Base-by-base conservation (phyloP, 805 yeast species). In the Hanseniaspora hatyaiensis region DNA sequence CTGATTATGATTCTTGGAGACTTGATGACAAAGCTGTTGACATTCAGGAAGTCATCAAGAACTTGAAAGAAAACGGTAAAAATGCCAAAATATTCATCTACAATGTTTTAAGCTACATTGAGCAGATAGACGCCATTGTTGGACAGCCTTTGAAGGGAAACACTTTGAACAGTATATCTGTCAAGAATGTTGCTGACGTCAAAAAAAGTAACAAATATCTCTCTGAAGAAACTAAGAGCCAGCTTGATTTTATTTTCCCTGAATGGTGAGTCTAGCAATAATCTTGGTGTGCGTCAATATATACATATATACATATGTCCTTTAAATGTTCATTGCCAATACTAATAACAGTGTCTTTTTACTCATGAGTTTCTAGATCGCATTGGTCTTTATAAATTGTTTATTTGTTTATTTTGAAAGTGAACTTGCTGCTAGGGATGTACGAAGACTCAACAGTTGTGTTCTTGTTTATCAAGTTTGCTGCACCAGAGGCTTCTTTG, bases 1-100 rank as follows among this genome's bases (percentile, higher is more conserved):
- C 99, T 3, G 99, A 92, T 65, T 92, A 92, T 66, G 99, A 92
- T 62, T 94, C 98, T 20, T 92, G 99, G 99, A 83, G 87, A 61
- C 94, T 82, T 58, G 77, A 75, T 47, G 97, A 80, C 61, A 96
- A 89, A 59, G 89, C 97, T 2, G 99, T 92, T 40, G 88, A 97
- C 8, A 97, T 92, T n/a, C 96, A 88, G 67, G 82, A 94, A 4
- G 96, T 92, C 34, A 87, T 92, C 43, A 86, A 94, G 48, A 84
- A 92, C 63, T 73, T 89, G 61, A 75, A 76, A 59, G 92, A 95
- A 51, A 92, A 92, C 67, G 72, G 83, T 44, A 80, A 76, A 31
- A 89, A 89, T 59, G 97, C 98, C 8, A 81, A 82, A 62, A 69
- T 67, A 50, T 68, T 92, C 44, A 87, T 94, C 29, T 78, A 76